Evolutionary conservation across 2,329 filamentous ascomycete genomes (phyloP).

Genomic region (Claviceps purpurea): DNA sequence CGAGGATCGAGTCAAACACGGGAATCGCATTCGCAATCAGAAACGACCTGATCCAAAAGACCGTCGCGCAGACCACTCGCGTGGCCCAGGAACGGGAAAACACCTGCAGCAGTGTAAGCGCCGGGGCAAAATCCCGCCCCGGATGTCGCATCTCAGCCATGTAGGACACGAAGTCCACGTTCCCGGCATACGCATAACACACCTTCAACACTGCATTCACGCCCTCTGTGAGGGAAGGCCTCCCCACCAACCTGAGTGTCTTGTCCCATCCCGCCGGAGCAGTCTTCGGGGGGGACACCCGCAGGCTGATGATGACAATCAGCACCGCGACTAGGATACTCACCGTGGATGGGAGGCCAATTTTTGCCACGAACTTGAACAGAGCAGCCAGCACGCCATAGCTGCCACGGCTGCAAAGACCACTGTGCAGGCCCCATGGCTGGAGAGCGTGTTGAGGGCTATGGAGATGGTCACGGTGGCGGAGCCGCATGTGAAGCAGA

Average conservation of each 20-base stretch:
- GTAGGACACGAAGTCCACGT: constrained; percentile 23
- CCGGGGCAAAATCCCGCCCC: constrained; percentile 18
- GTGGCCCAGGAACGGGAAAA: constrained; percentile 22
- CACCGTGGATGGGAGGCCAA: constrained; percentile 20
- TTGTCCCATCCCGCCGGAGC: constrained; percentile 17
- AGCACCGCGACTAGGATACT: constrained; percentile 21
- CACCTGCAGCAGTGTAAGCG: constrained; percentile 17
- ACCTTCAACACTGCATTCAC: constrained; percentile 22
- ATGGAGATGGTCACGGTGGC: constrained; percentile 54
- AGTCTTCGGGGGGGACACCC: constrained; percentile 15
- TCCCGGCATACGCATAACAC: constrained; percentile 23
- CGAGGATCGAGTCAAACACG: constrained; percentile 24
- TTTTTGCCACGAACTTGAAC: constrained; percentile 46
- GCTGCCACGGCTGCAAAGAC: constrained; percentile 38
- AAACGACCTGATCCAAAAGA: constrained; percentile 23
- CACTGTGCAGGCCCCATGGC: constrained; percentile 50
- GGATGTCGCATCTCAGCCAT: constrained; percentile 22
- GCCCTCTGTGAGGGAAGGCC: constrained; percentile 19
- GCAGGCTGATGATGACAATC: constrained; percentile 24
- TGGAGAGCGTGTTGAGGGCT: constrained; percentile 55
- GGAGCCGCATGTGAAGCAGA: constrained; percentile 56
- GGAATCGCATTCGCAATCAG: constrained; percentile 23
- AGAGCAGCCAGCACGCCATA: constrained; percentile 35
- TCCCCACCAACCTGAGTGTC: constrained; percentile 16
- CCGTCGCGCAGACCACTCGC: constrained; percentile 20